A percentile compares a stretch with the other conserved stretches of the same genome.
Conservation (phyloP, 768 basidiomycete genomes). For the Boletus subparvulus region DNA sequence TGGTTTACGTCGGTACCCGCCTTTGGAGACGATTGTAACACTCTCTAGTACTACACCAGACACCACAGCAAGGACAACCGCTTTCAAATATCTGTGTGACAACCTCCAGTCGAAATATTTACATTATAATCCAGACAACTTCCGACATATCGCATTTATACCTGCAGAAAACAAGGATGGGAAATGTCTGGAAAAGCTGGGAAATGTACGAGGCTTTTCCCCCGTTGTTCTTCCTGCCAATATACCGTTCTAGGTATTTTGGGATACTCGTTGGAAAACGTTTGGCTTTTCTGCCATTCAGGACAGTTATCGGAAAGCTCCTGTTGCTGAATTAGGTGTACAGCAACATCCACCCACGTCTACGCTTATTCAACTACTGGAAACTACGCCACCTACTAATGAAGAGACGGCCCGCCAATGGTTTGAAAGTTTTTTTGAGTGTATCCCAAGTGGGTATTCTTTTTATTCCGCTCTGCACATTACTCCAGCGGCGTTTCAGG, state of each 20-base stretch:
- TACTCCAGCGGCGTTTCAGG: slow-evolving; percentile 36
- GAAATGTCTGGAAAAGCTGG: not conserved
- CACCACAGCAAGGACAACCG: slow-evolving; percentile 46
- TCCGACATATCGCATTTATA: not conserved
- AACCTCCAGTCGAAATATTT: slow-evolving; percentile 1
- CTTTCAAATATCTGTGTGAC: slow-evolving; percentile 68
- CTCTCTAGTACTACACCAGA: slow-evolving; percentile 51
- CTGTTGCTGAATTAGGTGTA: slow-evolving; percentile 60
- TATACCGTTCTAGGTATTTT: not conserved
- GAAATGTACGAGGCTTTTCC: not conserved
- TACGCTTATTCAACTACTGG: slow-evolving; percentile 54
- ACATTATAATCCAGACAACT: slow-evolving; percentile 52
- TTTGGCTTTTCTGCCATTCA: slow-evolving; percentile 75
- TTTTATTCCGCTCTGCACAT: not conserved
- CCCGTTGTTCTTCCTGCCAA: slow-evolving; percentile 35
- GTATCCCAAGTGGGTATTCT: slow-evolving; percentile 48
- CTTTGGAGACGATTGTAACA: slow-evolving; percentile 58
- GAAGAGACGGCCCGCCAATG: slow-evolving; percentile 54
- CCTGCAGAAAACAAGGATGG: not conserved
- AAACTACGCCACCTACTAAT: slow-evolving; percentile 52
- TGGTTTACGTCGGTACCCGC: slow-evolving; percentile 43
- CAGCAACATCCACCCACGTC: slow-evolving; percentile 61
- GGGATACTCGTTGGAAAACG: slow-evolving; percentile 40
- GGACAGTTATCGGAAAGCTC: slow-evolving; percentile 46
- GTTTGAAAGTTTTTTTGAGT: slow-evolving; percentile 63